Conservation (phyloP, 331 rosid genomes). For the Malus hybrid region DNA sequence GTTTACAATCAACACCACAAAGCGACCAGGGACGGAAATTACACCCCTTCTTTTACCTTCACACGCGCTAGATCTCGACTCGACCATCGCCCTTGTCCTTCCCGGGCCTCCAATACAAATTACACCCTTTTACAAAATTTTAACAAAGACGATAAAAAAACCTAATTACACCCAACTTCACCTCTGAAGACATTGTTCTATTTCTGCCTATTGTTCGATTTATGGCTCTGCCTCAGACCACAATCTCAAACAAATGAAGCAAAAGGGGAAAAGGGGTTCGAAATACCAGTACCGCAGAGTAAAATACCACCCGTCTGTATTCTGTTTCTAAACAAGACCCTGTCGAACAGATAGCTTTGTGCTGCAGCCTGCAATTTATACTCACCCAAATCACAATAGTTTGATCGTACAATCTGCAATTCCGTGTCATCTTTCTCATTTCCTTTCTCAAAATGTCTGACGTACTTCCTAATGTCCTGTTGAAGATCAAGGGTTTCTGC, state of each 20-base stretch:
- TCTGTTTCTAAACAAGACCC: slow-evolving; percentile 39
- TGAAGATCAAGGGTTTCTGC: slow-evolving; percentile 36
- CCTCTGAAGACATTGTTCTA: not conserved
- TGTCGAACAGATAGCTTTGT: slow-evolving; percentile 49
- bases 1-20: not conserved
- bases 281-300: slow-evolving; percentile 40
- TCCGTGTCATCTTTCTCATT: slow-evolving; percentile 24
- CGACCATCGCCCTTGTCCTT: not conserved
- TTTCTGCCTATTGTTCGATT: not conserved
- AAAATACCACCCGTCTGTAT: slow-evolving; percentile 54
- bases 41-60: not conserved
- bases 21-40: not conserved
- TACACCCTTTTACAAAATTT: not conserved
- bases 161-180: not conserved
- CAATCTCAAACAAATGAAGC: slow-evolving; percentile 21
- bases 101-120: not conserved
- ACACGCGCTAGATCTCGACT: not conserved
- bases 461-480: slow-evolving; percentile 55
- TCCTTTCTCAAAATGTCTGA: slow-evolving; percentile 31
- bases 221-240: not conserved
- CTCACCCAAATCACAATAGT: slow-evolving; percentile 24
- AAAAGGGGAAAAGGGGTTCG: slow-evolving; percentile 24
- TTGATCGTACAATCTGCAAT: slow-evolving; percentile 22
- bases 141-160: not conserved
- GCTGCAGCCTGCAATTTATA: slow-evolving; percentile 31